These are phyloP conservation scores for Podospora fimiseda DNA, from an alignment of 495 filamentous ascomycete genomes.

Conservation along the genomic window DNA sequence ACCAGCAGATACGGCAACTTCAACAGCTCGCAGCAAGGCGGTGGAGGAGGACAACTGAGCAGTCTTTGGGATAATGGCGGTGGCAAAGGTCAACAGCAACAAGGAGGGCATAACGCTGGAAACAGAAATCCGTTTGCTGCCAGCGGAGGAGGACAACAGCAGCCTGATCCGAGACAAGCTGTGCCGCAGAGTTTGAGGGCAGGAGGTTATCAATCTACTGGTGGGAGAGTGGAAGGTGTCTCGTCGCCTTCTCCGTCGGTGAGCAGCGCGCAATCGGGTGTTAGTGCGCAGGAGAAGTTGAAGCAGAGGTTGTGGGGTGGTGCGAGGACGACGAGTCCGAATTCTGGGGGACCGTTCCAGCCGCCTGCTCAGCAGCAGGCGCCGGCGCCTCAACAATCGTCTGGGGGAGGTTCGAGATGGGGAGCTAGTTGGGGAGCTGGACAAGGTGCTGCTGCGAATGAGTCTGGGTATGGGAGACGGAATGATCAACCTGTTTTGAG, in stretches of 20 bases:
- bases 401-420: conserved; percentile 22
- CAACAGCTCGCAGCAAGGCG: conserved; percentile 34
- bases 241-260: conserved; percentile 26
- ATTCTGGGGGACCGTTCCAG: conserved; percentile 30
- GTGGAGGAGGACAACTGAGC: conserved; percentile 41
- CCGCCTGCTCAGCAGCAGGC: conserved; percentile 27
- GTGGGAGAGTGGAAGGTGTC: conserved; percentile 23
- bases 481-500: conserved; percentile 40
- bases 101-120: conserved; percentile 22
- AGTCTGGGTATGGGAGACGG: conserved; percentile 31
- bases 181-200: conserved; percentile 64
- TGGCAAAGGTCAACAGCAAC: conserved; percentile 43
- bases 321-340: conserved; percentile 38
- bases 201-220: conserved; percentile 60
- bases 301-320: conserved; percentile 47
- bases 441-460: conserved; percentile 25
- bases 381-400: conserved; percentile 10
- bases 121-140: conserved; percentile 16
- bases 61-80: conserved; percentile 78
- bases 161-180: conserved; percentile 30
- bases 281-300: conserved; percentile 41
- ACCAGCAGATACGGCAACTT: conserved; percentile 44
- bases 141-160: conserved; percentile 4
- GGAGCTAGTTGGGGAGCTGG: conserved; percentile 20
- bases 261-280: conserved; percentile 19